Evolutionary conservation across 163 green algal species (phyloP).

Genomic region (Volvox carteri): DNA sequence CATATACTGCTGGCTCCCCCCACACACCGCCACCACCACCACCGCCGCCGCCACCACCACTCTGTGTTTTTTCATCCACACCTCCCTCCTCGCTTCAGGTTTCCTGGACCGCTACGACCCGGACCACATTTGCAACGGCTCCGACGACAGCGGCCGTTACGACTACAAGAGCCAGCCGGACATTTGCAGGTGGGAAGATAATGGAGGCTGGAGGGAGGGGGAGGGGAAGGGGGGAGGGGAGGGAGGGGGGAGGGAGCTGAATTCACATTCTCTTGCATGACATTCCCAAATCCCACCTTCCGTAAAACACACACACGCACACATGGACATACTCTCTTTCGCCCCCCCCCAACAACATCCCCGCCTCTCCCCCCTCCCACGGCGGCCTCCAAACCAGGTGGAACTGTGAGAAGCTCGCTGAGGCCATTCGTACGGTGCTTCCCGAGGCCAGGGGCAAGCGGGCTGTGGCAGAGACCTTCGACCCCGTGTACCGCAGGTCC

Average conservation of each 20-base stretch:
- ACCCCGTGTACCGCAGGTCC: constrained; percentile 69
- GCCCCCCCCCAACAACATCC: too few species aligned
- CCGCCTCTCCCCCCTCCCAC: too few species aligned
- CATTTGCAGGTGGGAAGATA: constrained; percentile 64
- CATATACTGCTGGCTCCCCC: not conserved
- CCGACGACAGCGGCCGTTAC: constrained; percentile 78
- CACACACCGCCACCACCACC: not conserved
- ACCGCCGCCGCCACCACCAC: not conserved
- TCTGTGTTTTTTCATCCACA: not conserved
- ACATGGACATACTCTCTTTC: too few species aligned
- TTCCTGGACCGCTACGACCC: constrained; percentile 83
- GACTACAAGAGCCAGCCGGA: constrained; percentile 67
- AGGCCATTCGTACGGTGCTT: constrained; percentile 55
- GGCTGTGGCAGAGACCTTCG: constrained; percentile 58
- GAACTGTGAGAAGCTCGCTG: constrained; percentile 61
- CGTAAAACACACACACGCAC: too few species aligned
- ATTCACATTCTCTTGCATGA: too few species aligned
- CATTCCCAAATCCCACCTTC: too few species aligned
- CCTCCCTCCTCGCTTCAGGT: constrained; percentile 55
- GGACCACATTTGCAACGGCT: constrained; percentile 80
- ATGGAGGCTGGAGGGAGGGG: not conserved
- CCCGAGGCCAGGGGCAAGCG: constrained; percentile 30
- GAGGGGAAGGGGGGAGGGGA: not conserved
- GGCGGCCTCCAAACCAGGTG: too few species aligned
- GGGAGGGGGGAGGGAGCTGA: too few species aligned